Base-by-base conservation (phyloP, 116 monocot species). In the Iris pallida region DNA sequence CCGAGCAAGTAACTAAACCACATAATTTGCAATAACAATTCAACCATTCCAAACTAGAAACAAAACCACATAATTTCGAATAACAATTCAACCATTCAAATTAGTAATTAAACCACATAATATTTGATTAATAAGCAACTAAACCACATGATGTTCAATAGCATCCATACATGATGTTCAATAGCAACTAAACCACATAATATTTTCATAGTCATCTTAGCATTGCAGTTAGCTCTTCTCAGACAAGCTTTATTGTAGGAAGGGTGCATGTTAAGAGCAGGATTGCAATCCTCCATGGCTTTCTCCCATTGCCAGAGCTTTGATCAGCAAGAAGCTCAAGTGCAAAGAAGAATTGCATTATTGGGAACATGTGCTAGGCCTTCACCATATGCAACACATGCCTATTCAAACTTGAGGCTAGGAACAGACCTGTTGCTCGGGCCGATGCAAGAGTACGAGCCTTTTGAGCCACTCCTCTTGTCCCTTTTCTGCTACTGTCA, bases 291-390 rank as follows among this genome's bases (percentile, higher is more conserved):
- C 5, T 75, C 79, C 54, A 83, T 68, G 57, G 83, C 83, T 49
- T 79, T 83, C 52, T 83, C 75, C 59, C 63, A 73, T 16, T 83
- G 79, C 10, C 79, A 75, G 4, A 79, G 75, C 65, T 79, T 83
- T 14, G 76, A 75, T 42, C 59, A 72, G 57, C 83, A 79, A 44
- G 83, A 79, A 9, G 83, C 83, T 52, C 83, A 71, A 16, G 79
- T 83, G 72, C 83, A 83, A 13, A 83, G 76, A 8, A 83, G 75
- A 57, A 83, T 76, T 2, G 83, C 62, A 68, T 83, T 83, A 17
- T 79, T 15, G 0, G 76, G 60, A 16, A 76, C 83, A 59, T 76
- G 71, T 5, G 62, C 48, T 17, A 83, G 76, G 14, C 83, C 83
- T 72, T 79, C 75, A 13, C 74, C 75, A 46, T 84, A 84, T 11